Evolutionary conservation across 192 early-diverging fungal species (phyloP).

Genomic region (Lobosporangium transversale): DNA sequence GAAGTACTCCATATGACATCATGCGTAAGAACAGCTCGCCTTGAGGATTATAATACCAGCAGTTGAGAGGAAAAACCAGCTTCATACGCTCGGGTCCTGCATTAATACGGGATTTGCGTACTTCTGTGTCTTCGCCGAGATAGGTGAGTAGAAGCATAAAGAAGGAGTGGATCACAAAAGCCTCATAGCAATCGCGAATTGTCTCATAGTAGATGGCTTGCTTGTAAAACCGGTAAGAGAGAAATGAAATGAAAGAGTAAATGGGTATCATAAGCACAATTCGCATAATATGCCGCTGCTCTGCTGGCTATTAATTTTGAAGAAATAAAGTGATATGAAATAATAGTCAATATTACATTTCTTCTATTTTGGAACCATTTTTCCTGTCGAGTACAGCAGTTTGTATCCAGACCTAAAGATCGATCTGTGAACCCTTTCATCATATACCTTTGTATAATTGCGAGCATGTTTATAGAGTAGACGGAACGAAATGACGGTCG

Average conservation of each 20-base stretch:
- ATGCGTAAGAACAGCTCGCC: conserved; percentile 60
- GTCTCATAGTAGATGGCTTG: conserved; percentile 74
- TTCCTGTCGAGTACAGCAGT: too few relatives aligned
- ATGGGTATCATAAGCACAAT: conserved; percentile 80
- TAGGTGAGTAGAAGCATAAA: conserved; percentile 76
- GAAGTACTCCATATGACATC: conserved; percentile 75
- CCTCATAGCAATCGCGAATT: conserved; percentile 80
- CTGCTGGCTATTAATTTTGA: conserved; percentile 54
- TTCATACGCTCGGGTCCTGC: conserved; percentile 56
- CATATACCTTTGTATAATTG: conserved; percentile 61
- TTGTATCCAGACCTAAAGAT: too few relatives aligned
- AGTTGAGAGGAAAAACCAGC: conserved; percentile 72
- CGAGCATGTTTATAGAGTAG: conserved; percentile 63
- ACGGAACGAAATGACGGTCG: conserved; percentile 60
- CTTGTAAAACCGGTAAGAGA: conserved; percentile 76
- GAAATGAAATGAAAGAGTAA: conserved; percentile 74
- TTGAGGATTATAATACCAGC: conserved; percentile 66
- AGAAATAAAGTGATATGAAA: not conserved
- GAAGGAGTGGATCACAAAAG: conserved; percentile 78
- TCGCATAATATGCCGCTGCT: conserved; percentile 80
- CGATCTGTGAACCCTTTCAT: too few relatives aligned
- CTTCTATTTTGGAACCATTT: too few relatives aligned
- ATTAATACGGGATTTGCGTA: conserved; percentile 55
- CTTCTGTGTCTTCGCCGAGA: conserved; percentile 59
- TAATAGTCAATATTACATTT: not conserved